Evolutionary conservation across 2,329 filamentous ascomycete genomes (phyloP).

Genomic region (Phialophora chinensis): DNA sequence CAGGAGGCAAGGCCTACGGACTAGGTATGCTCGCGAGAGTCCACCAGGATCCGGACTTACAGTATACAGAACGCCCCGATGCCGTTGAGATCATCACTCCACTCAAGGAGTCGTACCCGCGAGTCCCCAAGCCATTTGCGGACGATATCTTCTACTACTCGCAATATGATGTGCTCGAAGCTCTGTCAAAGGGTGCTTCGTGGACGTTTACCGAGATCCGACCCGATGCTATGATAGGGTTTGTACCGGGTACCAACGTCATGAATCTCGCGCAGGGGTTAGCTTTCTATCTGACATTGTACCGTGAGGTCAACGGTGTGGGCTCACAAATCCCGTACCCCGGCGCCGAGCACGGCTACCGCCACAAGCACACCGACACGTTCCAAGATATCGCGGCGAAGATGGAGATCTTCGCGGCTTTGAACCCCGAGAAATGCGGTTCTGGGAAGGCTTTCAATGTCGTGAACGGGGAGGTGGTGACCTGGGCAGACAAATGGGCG

Average conservation of each 20-base stretch:
- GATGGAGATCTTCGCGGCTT: constrained; percentile 43
- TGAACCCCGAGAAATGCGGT: constrained; percentile 39
- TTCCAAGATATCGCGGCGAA: constrained; percentile 41
- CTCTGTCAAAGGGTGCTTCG: constrained; percentile 38
- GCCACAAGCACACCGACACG: constrained; percentile 41
- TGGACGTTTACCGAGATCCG: constrained; percentile 49
- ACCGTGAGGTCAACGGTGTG: constrained; percentile 40
- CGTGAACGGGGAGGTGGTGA: constrained; percentile 40
- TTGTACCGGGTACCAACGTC: constrained; percentile 42
- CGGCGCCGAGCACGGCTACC: constrained; percentile 37
- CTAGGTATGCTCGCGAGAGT: constrained; percentile 32
- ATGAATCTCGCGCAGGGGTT: constrained; percentile 43
- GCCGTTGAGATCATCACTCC: constrained; percentile 43
- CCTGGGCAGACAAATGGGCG: constrained; percentile 42
- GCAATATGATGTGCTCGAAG: constrained; percentile 38
- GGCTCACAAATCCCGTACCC: constrained; percentile 41
- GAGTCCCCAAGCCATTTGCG: constrained; percentile 42
- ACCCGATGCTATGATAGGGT: constrained; percentile 44
- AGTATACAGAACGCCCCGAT: constrained; percentile 41
- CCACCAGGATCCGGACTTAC: neutral
- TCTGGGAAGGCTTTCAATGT: constrained; percentile 42
- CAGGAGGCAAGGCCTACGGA: constrained; percentile 50
- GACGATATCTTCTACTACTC: constrained; percentile 45
- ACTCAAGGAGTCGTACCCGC: constrained; percentile 42
- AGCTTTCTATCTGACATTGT: constrained; percentile 44